phyloP scores from a whole-genome alignment of 1,284 basidiomycete species.

The Ustilago sp. region DNA sequence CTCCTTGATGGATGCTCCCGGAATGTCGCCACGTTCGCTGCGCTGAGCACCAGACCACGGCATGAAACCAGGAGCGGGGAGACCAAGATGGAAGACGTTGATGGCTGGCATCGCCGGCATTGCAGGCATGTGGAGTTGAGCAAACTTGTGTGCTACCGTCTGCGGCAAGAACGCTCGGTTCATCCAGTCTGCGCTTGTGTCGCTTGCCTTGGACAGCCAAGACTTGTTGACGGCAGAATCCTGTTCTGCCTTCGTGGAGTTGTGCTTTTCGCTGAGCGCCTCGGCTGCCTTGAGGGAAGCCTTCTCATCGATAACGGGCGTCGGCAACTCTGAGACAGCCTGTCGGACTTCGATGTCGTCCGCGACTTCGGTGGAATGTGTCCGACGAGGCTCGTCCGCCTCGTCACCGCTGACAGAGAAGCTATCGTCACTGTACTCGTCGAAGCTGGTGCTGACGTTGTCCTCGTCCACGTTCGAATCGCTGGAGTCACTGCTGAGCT shows the following conservation, averaged over 20 bases:
- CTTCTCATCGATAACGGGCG: constrained; percentile 41
- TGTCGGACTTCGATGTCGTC: constrained; percentile 37
- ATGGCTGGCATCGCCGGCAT: constrained; percentile 56
- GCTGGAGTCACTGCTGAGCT: constrained; percentile 49
- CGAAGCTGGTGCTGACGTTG: constrained; percentile 60
- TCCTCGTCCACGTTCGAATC: constrained; percentile 63
- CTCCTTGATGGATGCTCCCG: constrained; percentile 6
- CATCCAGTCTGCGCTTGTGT: constrained; percentile 53
- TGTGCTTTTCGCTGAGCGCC: constrained; percentile 11
- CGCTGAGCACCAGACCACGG: constrained; percentile 45
- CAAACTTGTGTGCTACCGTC: constrained; percentile 49
- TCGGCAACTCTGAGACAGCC: constrained; percentile 28
- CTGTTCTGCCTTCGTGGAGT: not conserved
- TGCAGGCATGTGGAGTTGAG: constrained; percentile 51
- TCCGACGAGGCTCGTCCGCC: constrained; percentile 6
- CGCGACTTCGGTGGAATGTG: not conserved
- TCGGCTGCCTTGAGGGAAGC: constrained; percentile 30
- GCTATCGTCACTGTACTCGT: constrained; percentile 54
- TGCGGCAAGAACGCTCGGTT: constrained; percentile 46
- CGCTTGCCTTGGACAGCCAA: constrained; percentile 52
- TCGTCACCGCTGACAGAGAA: constrained; percentile 37
- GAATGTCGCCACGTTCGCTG: constrained; percentile 6
- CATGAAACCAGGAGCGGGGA: constrained; percentile 47
- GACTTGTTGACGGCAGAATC: constrained; percentile 34
- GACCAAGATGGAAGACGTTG: constrained; percentile 57